phyloP scores from a whole-genome alignment of 2,329 filamentous ascomycete genomes.

The Dactylellina sp. region DNA sequence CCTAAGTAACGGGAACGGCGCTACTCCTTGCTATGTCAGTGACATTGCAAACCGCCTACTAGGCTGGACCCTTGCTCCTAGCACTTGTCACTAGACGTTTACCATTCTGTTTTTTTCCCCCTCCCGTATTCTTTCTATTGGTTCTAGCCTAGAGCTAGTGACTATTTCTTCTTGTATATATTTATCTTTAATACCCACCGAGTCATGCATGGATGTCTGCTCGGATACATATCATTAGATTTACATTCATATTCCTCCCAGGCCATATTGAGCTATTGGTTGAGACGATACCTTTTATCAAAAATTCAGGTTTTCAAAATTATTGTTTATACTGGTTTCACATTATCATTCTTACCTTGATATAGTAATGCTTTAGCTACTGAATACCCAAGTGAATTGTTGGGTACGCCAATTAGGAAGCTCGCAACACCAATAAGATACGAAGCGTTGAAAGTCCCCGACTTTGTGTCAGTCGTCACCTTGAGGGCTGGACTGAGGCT shows the following conservation, averaged over 20 bases:
- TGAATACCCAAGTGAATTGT: too few relatives aligned
- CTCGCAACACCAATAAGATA: too few relatives aligned
- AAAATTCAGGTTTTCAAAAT: too few relatives aligned
- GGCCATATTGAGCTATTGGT: too few relatives aligned
- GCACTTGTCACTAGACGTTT: conserved; percentile 20
- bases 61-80: conserved; percentile 60
- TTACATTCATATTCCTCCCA: too few relatives aligned
- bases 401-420: too few relatives aligned
- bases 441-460: not conserved
- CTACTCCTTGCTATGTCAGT: conserved; percentile 64
- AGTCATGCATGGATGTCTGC: conserved; percentile 17
- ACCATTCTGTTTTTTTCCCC: conserved; percentile 1
- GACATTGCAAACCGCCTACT: conserved; percentile 64
- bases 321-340: too few relatives aligned
- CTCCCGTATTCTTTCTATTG: not conserved
- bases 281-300: too few relatives aligned
- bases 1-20: conserved; percentile 63
- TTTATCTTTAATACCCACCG: conserved; percentile 25
- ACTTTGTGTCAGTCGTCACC: not conserved
- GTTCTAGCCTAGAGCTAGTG: conserved; percentile 8
- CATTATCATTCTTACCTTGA: too few relatives aligned
- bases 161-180: conserved; percentile 23
- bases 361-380: too few relatives aligned
- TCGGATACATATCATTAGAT: conserved; percentile 7
- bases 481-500: not conserved